These are phyloP conservation scores for Erucastrum elatum DNA, from an alignment of 345 rosid genomes.

Conservation along the genomic window DNA sequence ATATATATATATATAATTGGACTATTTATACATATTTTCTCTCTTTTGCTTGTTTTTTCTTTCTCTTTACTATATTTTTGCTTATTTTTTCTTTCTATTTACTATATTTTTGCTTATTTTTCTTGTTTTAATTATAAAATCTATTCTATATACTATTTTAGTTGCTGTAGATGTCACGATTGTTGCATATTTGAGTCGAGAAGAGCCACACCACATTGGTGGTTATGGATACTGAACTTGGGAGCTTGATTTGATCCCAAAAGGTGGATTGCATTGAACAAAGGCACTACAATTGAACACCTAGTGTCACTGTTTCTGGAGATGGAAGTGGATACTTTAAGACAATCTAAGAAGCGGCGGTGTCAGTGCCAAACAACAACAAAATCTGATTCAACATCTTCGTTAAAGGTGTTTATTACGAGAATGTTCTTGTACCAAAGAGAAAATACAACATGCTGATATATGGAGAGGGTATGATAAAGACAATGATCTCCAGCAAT, in stretches of 20 bases:
- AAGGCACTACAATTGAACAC: background rate
- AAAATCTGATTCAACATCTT: background rate
- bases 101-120: no score
- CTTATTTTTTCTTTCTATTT: no score
- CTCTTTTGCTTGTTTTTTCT: background rate
- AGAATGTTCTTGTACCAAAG: background rate
- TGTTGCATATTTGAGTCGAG: background rate
- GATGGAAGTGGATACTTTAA: background rate
- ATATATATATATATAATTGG: background rate
- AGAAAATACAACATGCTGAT: background rate
- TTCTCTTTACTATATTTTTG: background rate
- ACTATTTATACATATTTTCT: background rate
- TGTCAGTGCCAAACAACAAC: background rate
- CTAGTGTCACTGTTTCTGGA: background rate
- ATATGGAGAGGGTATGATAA: background rate
- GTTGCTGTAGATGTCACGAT: background rate
- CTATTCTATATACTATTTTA: background rate
- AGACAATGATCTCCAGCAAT: background rate
- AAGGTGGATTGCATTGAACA: background rate
- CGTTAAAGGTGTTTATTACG: background rate
- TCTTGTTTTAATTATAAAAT: background rate
- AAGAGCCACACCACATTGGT: background rate
- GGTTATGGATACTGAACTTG: background rate
- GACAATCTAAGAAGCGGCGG: background rate
- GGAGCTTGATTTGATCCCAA: background rate